A percentile compares a stretch with the other conserved stretches of the same genome.
These are phyloP conservation scores for Ophiobolus disseminans DNA, from an alignment of 2,329 filamentous ascomycete species.

Conservation along the genomic window DNA sequence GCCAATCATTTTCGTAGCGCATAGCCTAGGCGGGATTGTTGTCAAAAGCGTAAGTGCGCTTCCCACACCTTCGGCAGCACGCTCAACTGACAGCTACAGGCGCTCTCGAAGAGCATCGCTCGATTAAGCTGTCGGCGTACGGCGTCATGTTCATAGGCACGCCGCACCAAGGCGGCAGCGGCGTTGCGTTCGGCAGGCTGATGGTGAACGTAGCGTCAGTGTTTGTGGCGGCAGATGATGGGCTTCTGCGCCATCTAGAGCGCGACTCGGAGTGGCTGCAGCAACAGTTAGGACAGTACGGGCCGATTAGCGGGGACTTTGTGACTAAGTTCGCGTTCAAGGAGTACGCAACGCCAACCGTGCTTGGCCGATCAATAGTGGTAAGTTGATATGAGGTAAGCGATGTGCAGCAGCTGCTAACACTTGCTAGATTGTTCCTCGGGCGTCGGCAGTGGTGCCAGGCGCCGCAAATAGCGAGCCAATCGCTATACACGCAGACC, in stretches of 20 bases:
- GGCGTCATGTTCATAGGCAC: slow-evolving; percentile 52
- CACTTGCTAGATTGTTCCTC: slow-evolving; percentile 41
- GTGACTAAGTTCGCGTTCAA: slow-evolving; percentile 46
- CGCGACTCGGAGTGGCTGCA: slow-evolving; percentile 47
- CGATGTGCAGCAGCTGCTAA: slow-evolving; percentile 8
- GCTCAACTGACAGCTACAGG: neutral
- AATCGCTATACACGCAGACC: slow-evolving; percentile 44
- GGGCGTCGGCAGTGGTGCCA: slow-evolving; percentile 46
- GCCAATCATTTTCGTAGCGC: neutral
- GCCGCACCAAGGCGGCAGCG: slow-evolving; percentile 47
- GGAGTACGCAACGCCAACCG: slow-evolving; percentile 36
- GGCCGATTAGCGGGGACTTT: slow-evolving; percentile 46
- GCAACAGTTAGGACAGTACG: slow-evolving; percentile 46
- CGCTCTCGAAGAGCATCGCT: slow-evolving; percentile 33
- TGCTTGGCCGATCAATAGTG: slow-evolving; percentile 33
- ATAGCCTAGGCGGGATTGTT: neutral
- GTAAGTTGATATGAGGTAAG: slow-evolving; percentile 16
- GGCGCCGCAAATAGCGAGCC: slow-evolving; percentile 41
- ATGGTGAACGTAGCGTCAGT: slow-evolving; percentile 46
- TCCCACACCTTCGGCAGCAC: neutral
- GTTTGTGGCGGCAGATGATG: slow-evolving; percentile 37
- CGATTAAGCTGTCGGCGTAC: slow-evolving; percentile 48
- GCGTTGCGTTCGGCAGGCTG: slow-evolving; percentile 36
- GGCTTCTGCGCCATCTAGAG: slow-evolving; percentile 43
- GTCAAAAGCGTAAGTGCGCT: too few species aligned